Percentiles rank a stretch among this genome's conserved stretches.
phyloP scores from a whole-genome alignment of 306 rosid genomes.

The Lathyrus oleraceus region DNA sequence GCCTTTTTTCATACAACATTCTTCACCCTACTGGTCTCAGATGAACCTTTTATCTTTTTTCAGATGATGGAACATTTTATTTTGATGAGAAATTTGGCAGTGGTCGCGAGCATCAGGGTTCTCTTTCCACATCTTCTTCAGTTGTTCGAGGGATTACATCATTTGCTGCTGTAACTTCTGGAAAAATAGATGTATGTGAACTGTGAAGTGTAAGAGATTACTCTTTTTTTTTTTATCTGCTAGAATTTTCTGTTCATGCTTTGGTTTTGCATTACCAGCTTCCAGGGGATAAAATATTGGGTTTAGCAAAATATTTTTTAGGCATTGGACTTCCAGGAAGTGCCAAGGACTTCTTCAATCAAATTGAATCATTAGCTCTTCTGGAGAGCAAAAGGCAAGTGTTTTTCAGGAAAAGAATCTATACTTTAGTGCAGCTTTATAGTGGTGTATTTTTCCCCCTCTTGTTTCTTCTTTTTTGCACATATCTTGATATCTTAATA shows the following conservation, averaged over 20 bases:
- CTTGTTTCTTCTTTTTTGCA: neutral
- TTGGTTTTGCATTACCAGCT: slow-evolving; percentile 59
- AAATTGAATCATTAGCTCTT: slow-evolving; percentile 78
- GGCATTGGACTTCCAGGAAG: slow-evolving; percentile 93
- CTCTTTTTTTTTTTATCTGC: slow-evolving; percentile 22
- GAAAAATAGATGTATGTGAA: slow-evolving; percentile 67
- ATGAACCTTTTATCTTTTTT: slow-evolving; percentile 27
- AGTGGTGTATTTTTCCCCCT: neutral
- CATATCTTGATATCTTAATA: neutral
- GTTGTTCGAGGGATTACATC: slow-evolving; percentile 84
- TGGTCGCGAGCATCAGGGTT: slow-evolving; percentile 67
- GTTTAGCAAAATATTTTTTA: slow-evolving; percentile 87
- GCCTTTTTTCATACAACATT: slow-evolving; percentile 1
- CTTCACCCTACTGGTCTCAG: slow-evolving; percentile 32
- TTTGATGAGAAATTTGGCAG: slow-evolving; percentile 84
- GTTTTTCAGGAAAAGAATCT: slow-evolving; percentile 18
- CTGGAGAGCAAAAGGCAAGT: slow-evolving; percentile 80
- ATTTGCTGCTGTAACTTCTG: slow-evolving; percentile 70
- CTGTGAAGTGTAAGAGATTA: slow-evolving; percentile 28
- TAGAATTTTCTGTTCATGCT: slow-evolving; percentile 35
- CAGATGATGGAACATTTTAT: slow-evolving; percentile 87
- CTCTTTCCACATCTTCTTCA: slow-evolving; percentile 87
- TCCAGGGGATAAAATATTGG: slow-evolving; percentile 77
- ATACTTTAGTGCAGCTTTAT: slow-evolving; percentile 21
- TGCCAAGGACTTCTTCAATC: slow-evolving; percentile 82